Conservation (phyloP, 768 basidiomycete species). For the Roridomyces roridus region DNA sequence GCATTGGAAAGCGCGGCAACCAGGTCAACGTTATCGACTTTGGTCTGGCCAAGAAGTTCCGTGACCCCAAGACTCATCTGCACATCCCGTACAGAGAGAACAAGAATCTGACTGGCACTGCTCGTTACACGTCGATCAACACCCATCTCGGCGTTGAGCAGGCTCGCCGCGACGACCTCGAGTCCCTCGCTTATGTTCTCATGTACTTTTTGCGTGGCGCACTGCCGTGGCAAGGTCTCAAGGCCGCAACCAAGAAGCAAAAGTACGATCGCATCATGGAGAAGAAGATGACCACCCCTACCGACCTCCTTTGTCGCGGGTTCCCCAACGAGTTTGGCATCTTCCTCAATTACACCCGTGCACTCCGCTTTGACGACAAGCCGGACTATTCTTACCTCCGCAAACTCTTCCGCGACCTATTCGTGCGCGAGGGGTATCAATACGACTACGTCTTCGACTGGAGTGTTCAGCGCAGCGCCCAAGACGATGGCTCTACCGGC, state of each 20-base stretch:
- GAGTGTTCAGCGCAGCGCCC: constrained; percentile 83
- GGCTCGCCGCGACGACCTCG: constrained; percentile 96
- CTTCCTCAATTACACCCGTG: constrained; percentile 98
- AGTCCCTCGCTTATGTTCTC: constrained; percentile 97
- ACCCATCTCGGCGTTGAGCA: constrained; percentile 99
- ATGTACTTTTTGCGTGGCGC: constrained; percentile 99
- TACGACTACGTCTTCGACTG: constrained; percentile 99
- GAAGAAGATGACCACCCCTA: constrained; percentile 99
- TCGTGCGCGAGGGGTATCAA: constrained; percentile 96
- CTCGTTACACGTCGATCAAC: constrained; percentile 99
- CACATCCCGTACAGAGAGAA: constrained; percentile 99
- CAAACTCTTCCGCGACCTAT: constrained; percentile 98
- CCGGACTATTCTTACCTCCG: constrained; percentile 99
- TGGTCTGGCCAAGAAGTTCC: constrained; percentile 99
- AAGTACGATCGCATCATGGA: constrained; percentile 99
- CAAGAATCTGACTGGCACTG: constrained; percentile 99
- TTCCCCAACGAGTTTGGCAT: constrained; percentile 99
- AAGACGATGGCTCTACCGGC: constrained; percentile 67
- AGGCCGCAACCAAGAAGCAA: constrained; percentile 99
- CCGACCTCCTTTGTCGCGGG: constrained; percentile 96
- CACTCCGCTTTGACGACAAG: constrained; percentile 99
- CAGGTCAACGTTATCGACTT: constrained; percentile 99
- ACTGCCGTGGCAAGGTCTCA: constrained; percentile 98
- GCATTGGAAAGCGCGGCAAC: constrained; percentile 99
- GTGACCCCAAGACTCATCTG: constrained; percentile 99